phyloP scores from a whole-genome alignment of 2,329 filamentous ascomycete species.

The Scedosporium aurantiacum region DNA sequence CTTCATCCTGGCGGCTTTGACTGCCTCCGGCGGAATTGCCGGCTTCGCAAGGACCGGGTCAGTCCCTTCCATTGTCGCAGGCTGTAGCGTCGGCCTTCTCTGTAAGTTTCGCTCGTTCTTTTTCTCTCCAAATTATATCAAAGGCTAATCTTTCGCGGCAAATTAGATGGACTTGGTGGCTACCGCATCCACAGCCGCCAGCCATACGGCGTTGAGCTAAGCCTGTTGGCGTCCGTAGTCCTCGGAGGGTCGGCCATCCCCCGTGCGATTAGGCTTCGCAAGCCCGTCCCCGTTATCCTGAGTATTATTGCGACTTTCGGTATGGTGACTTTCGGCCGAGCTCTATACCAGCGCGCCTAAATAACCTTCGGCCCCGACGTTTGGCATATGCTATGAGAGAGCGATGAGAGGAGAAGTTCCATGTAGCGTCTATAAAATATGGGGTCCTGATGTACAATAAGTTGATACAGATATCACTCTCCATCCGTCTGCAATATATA shows the following conservation, averaged over 20 bases:
- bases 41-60: slow-evolving; percentile 81
- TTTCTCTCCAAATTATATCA: neutral
- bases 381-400: neutral
- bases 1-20: slow-evolving; percentile 68
- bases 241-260: slow-evolving; percentile 78
- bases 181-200: slow-evolving; percentile 66
- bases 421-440: slow-evolving; percentile 2
- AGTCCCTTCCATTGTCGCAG: slow-evolving; percentile 75
- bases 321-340: slow-evolving; percentile 66
- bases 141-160: neutral
- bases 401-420: neutral
- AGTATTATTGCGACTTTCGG: slow-evolving; percentile 72
- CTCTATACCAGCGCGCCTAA: slow-evolving; percentile 37
- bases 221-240: slow-evolving; percentile 77
- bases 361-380: slow-evolving; percentile 1
- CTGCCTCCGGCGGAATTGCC: slow-evolving; percentile 74
- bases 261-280: slow-evolving; percentile 69
- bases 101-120: slow-evolving; percentile 31
- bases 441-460: slow-evolving; percentile 5
- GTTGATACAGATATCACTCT: slow-evolving; percentile 5
- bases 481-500: slow-evolving; percentile 6
- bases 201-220: slow-evolving; percentile 76
- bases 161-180: slow-evolving; percentile 62
- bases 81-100: slow-evolving; percentile 64
- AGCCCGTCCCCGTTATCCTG: slow-evolving; percentile 73